Evolutionary conservation across 2,329 filamentous ascomycete genomes (phyloP).

Genomic region (Scleromitrula shiraiana): DNA sequence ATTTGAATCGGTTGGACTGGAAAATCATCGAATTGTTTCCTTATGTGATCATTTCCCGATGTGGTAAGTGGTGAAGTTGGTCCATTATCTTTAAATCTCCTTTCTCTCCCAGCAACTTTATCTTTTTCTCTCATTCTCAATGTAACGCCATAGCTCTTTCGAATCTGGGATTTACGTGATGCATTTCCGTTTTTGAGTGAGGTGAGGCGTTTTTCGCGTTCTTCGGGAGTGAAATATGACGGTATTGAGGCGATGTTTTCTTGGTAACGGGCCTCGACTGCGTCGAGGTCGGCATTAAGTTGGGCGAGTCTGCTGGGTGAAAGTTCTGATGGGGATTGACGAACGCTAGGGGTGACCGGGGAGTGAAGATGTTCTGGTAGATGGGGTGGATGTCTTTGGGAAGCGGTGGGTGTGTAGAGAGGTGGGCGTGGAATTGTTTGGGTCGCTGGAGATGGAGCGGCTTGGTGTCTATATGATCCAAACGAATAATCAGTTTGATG

Average conservation of each 20-base stretch:
- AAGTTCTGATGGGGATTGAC: conserved; percentile 20
- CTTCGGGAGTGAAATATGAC: background rate
- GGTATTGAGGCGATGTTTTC: conserved; percentile 11
- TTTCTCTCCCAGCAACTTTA: conserved; percentile 13
- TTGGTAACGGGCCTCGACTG: conserved; percentile 15
- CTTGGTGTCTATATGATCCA: too few relatives aligned
- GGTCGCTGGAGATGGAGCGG: too few relatives aligned
- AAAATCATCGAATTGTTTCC: background rate
- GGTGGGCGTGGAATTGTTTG: conserved; percentile 11
- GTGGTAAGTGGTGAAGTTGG: too few relatives aligned
- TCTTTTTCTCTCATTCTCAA: conserved; percentile 24
- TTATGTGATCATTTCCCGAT: too few relatives aligned
- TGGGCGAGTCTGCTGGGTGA: conserved; percentile 14
- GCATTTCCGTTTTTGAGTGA: conserved; percentile 24
- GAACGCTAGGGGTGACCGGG: conserved; percentile 6
- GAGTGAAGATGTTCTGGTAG: too few relatives aligned
- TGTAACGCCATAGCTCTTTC: conserved; percentile 23
- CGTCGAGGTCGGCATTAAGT: conserved; percentile 18
- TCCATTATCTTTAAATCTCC: background rate
- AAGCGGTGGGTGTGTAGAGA: conserved; percentile 9
- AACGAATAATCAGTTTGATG: too few relatives aligned
- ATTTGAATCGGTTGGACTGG: background rate
- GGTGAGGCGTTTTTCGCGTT: conserved; percentile 9
- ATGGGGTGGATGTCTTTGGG: conserved; percentile 1
- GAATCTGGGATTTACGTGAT: conserved; percentile 24